Percentiles rank a stretch among this genome's conserved stretches.
Evolutionary conservation across 805 yeast genomes (phyloP).

Genomic region (Lipomyces sp.): DNA sequence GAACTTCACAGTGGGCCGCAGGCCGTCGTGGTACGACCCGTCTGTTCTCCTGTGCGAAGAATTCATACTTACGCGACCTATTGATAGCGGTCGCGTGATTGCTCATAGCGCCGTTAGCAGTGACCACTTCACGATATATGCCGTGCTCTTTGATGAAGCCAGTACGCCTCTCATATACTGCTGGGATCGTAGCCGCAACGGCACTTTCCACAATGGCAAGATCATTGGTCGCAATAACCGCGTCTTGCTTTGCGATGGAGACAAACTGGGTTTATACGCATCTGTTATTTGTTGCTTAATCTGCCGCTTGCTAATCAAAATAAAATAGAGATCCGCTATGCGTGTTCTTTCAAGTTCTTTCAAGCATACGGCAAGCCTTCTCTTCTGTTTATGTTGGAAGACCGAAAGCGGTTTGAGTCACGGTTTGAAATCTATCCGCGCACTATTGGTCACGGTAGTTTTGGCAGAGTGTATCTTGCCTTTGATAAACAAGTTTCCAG

Average conservation of each 20-base stretch:
- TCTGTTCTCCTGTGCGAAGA: neutral
- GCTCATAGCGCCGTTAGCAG: conserved; percentile 26
- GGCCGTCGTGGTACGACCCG: conserved; percentile 13
- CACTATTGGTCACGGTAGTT: conserved; percentile 26
- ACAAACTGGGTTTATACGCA: conserved; percentile 12
- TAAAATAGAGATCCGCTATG: conserved; percentile 27
- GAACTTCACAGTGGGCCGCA: conserved; percentile 22
- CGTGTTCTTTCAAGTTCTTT: conserved; percentile 24
- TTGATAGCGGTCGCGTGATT: conserved; percentile 16
- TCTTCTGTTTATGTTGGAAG: neutral
- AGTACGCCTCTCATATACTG: conserved; percentile 29
- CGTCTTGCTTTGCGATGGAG: conserved; percentile 28
- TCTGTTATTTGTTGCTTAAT: neutral
- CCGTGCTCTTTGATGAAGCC: conserved; percentile 28
- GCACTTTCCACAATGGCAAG: conserved; percentile 29
- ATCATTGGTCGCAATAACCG: conserved; percentile 23
- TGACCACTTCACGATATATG: conserved; percentile 27
- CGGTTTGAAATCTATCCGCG: conserved; percentile 15
- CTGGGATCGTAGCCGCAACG: conserved; percentile 30
- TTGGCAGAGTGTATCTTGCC: conserved; percentile 28
- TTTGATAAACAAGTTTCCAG: neutral
- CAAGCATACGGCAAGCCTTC: conserved; percentile 7
- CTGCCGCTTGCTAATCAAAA: neutral
- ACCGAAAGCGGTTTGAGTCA: conserved; percentile 1
- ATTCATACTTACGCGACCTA: neutral